Conservation (phyloP, 148 eudicot species). For the Rhododendron kiyosumense region DNA sequence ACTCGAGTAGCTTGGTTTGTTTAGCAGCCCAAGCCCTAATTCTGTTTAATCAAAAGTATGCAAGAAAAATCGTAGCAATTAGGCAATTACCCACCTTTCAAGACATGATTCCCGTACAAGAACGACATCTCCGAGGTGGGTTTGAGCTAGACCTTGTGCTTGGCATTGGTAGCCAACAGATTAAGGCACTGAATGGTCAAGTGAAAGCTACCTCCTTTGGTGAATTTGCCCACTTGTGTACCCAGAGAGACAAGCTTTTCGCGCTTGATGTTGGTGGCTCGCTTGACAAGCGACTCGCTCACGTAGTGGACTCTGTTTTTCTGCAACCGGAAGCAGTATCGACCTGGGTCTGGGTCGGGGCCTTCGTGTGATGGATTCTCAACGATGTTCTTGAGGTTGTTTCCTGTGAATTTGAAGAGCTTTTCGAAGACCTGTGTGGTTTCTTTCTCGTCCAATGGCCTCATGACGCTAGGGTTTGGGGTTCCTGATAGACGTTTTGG, state of each 20-base stretch:
- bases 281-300: conserved; percentile 67
- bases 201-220: conserved; percentile 72
- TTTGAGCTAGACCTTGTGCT: conserved; percentile 92
- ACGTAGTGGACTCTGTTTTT: conserved; percentile 78
- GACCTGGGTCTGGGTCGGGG: conserved; percentile 55
- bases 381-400: conserved; percentile 83
- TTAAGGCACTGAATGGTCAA: conserved; percentile 58
- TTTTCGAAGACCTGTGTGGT: conserved; percentile 79
- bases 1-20: too few relatives aligned
- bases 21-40: neutral
- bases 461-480: conserved; percentile 32
- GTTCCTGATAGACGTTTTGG: too few relatives aligned
- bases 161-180: conserved; percentile 67
- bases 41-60: neutral
- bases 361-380: conserved; percentile 81
- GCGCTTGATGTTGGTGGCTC: conserved; percentile 78
- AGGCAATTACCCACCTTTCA: conserved; percentile 42
- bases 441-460: conserved; percentile 88
- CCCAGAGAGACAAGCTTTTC: conserved; percentile 65
- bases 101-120: conserved; percentile 75
- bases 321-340: conserved; percentile 85
- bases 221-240: conserved; percentile 67
- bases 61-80: neutral
- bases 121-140: conserved; percentile 90
- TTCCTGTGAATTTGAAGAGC: conserved; percentile 88